Percentiles rank a stretch among this genome's conserved stretches.
Conservation (phyloP, 257 asterid species). For the Penstemon eatonii region DNA sequence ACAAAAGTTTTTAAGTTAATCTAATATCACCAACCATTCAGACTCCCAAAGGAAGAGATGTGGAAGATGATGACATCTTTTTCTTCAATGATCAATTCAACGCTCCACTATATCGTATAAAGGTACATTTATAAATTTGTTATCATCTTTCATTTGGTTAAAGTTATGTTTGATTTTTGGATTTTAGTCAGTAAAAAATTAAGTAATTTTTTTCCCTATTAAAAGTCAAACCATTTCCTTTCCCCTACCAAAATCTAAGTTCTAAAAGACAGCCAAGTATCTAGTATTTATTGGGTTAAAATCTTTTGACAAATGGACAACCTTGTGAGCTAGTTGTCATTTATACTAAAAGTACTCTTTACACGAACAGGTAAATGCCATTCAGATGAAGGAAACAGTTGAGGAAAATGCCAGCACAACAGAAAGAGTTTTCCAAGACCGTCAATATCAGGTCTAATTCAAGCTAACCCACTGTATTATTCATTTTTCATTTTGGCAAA, state of each 20-base stretch:
- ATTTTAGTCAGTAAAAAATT: too few relatives aligned
- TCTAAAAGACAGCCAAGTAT: too few relatives aligned
- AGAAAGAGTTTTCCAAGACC: conserved; percentile 93
- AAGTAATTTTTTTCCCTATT: too few relatives aligned
- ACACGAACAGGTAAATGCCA: conserved; percentile 77
- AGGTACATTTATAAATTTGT: conserved; percentile 42
- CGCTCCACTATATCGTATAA: conserved; percentile 81
- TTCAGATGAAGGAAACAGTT: conserved; percentile 95
- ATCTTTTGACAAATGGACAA: too few relatives aligned
- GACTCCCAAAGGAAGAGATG: conserved; percentile 63
- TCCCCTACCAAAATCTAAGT: too few relatives aligned
- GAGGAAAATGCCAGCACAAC: conserved; percentile 96
- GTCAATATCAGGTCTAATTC: conserved; percentile 81
- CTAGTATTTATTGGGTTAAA: too few relatives aligned
- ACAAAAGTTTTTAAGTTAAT: not conserved
- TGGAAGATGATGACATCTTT: conserved; percentile 66
- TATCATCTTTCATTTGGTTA: not conserved
- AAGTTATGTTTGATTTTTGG: too few relatives aligned
- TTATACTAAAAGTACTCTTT: not conserved
- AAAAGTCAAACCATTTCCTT: too few relatives aligned
- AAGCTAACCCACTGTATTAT: not conserved
- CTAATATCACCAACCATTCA: conserved; percentile 31
- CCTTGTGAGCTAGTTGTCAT: not conserved
- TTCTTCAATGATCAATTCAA: conserved; percentile 65
- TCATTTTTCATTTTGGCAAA: not conserved